phyloP scores from a whole-genome alignment of 2,329 filamentous ascomycete species.

The Ceratocystis harringtonii region DNA sequence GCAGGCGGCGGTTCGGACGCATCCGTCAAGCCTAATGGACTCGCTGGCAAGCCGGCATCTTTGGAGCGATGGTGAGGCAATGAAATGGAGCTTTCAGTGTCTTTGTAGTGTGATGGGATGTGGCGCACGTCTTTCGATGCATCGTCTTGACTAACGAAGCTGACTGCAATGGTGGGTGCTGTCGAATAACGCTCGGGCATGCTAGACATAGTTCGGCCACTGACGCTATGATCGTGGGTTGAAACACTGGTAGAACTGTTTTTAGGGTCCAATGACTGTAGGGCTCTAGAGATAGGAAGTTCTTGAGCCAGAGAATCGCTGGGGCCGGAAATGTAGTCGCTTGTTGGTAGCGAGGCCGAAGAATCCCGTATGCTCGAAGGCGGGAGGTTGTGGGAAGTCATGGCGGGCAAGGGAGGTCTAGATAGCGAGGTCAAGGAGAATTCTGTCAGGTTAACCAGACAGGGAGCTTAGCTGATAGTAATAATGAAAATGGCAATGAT shows the following conservation, averaged over 20 bases:
- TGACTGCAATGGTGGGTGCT: slow-evolving; percentile 3
- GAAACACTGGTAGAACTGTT: not conserved
- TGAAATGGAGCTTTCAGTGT: not conserved
- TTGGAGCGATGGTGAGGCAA: not conserved
- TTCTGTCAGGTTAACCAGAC: not conserved
- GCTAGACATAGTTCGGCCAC: not conserved
- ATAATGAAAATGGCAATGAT: not conserved
- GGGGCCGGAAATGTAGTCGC: not conserved
- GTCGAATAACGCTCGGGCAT: slow-evolving; percentile 6
- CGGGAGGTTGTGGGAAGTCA: not conserved
- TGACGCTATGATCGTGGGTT: not conserved
- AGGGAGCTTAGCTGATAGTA: not conserved
- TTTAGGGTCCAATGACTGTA: not conserved
- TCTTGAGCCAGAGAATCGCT: not conserved
- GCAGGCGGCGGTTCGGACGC: slow-evolving; percentile 21
- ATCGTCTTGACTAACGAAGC: not conserved
- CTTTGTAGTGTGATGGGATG: not conserved
- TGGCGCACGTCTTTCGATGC: not conserved
- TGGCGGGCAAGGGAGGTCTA: not conserved
- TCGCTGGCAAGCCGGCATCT: not conserved
- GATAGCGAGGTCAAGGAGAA: not conserved
- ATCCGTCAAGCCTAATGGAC: slow-evolving; percentile 3
- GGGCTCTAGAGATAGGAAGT: no score
- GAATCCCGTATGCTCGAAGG: not conserved
- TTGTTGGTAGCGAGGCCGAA: not conserved